Conservation (phyloP, 2,329 filamentous ascomycete genomes). For the Chaetomium globosum region DNA sequence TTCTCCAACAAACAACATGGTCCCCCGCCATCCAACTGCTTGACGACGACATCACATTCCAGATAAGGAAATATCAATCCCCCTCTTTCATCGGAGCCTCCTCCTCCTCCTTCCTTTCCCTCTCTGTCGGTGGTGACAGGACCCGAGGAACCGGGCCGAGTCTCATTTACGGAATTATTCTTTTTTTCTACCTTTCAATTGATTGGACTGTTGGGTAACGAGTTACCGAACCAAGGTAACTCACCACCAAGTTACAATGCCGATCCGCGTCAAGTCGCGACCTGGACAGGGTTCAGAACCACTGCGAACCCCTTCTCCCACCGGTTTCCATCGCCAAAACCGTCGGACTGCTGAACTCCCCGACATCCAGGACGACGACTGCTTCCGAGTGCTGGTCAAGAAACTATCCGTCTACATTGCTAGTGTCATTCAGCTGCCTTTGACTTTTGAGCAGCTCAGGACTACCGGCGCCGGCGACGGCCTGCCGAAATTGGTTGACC, state of each 20-base stretch:
- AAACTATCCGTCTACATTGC: constrained; percentile 66
- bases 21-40: constrained; percentile 3
- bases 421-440: constrained; percentile 62
- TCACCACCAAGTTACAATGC: constrained; percentile 31
- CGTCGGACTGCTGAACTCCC: constrained; percentile 50
- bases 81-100: constrained; percentile 22
- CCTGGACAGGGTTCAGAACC: constrained; percentile 37
- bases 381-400: constrained; percentile 66
- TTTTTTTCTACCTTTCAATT: background rate
- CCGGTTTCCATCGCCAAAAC: constrained; percentile 24
- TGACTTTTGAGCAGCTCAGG: constrained; percentile 73
- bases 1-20: constrained; percentile 2
- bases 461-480: constrained; percentile 65
- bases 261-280: constrained; percentile 49
- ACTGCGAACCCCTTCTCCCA: constrained; percentile 44
- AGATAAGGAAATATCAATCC: constrained; percentile 11
- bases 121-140: background rate
- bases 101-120: constrained; percentile 17
- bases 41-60: constrained; percentile 1
- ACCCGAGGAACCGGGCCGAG: constrained; percentile 2
- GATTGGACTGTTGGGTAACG: background rate
- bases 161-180: background rate
- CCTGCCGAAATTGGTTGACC: constrained; percentile 61
- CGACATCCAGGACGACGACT: constrained; percentile 59
- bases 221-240: background rate